Percentiles rank a stretch among this genome's conserved stretches.
phyloP scores from a whole-genome alignment of 2,329 filamentous ascomycete species.

The Monilinia fructigena region DNA sequence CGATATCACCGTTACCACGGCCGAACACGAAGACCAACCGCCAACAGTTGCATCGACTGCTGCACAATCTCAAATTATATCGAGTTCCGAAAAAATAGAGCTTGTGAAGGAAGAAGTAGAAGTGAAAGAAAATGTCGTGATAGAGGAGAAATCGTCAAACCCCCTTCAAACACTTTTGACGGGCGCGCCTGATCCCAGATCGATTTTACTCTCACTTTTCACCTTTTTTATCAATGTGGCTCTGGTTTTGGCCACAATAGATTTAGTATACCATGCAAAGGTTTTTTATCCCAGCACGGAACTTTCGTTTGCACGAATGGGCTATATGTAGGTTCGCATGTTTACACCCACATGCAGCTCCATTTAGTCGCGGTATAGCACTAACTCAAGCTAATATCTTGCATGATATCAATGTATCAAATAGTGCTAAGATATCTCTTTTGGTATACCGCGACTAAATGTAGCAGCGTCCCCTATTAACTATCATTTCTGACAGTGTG shows the following conservation, averaged over 20 bases:
- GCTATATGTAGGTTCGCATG: conserved; percentile 59
- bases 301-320: conserved; percentile 81
- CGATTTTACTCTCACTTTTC: conserved; percentile 60
- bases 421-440: neutral
- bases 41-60: conserved; percentile 32
- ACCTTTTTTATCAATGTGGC: conserved; percentile 72
- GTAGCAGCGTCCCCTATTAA: neutral
- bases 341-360: neutral
- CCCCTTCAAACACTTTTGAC: conserved; percentile 67
- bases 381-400: neutral
- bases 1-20: conserved; percentile 54
- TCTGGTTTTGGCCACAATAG: conserved; percentile 67
- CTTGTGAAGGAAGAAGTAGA: conserved; percentile 54
- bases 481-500: neutral
- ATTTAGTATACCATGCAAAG: conserved; percentile 74
- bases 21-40: conserved; percentile 42
- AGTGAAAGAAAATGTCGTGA: conserved; percentile 60
- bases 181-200: conserved; percentile 74
- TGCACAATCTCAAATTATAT: conserved; percentile 34
- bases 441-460: neutral
- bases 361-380: neutral
- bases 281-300: conserved; percentile 69
- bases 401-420: neutral
- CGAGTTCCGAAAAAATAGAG: conserved; percentile 37
- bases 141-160: conserved; percentile 56